These are phyloP conservation scores for Nakaseomyces bracarensis DNA, from an alignment of 1,139 yeast species.

Conservation along the genomic window DNA sequence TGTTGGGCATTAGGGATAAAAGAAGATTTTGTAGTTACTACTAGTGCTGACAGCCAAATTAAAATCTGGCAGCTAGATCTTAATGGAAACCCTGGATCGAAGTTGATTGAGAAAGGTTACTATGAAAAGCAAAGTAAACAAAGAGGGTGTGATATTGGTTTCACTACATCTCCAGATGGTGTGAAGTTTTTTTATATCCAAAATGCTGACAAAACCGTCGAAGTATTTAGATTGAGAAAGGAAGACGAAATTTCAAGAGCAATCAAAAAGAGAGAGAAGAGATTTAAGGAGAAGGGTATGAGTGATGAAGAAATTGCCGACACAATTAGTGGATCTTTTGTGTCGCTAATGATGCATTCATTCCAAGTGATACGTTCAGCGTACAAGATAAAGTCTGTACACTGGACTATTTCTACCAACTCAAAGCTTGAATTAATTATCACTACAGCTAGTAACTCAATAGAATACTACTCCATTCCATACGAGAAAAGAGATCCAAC, in stretches of 20 bases:
- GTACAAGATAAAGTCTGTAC: constrained; percentile 49
- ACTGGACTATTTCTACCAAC: constrained; percentile 42
- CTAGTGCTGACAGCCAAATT: constrained; percentile 74
- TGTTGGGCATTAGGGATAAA: constrained; percentile 72
- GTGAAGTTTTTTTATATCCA: constrained; percentile 56
- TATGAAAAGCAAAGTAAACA: constrained; percentile 74
- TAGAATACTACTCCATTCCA: constrained; percentile 57
- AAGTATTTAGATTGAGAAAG: constrained; percentile 67
- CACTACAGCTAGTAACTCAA: constrained; percentile 62
- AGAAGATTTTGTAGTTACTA: constrained; percentile 47
- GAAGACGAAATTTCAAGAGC: constrained; percentile 78
- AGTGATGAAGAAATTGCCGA: constrained; percentile 53
- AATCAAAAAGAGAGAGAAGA: constrained; percentile 65
- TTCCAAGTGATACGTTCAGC: constrained; percentile 52
- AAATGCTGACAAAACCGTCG: constrained; percentile 75
- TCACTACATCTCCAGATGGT: constrained; percentile 37
- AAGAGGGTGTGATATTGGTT: constrained; percentile 57
- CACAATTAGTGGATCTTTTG: constrained; percentile 46
- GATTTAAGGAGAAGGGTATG: constrained; percentile 64
- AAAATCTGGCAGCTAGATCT: constrained; percentile 73
- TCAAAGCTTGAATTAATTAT: constrained; percentile 51
- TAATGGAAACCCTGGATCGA: constrained; percentile 42
- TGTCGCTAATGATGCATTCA: constrained; percentile 53
- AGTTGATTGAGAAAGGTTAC: constrained; percentile 53
- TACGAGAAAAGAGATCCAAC: constrained; percentile 44